Percentiles rank a stretch among this genome's conserved stretches.
Conservation (phyloP, 768 basidiomycete species). For the Tulasnella sp. region DNA sequence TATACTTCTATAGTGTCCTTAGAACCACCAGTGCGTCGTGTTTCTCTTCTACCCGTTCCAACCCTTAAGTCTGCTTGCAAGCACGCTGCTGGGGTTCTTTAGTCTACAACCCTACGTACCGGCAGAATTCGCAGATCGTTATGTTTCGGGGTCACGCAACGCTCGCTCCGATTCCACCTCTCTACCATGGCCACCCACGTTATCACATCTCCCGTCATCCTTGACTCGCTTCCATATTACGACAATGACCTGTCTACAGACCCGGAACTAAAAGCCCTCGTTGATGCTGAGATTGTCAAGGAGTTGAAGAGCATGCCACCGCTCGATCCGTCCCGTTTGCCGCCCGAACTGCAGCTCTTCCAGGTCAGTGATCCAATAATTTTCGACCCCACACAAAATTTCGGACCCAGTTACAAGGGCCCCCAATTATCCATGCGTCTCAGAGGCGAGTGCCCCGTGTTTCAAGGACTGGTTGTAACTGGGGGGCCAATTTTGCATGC, state of each 20-base stretch:
- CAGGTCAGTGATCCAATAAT: neutral
- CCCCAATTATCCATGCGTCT: neutral
- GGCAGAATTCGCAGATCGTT: neutral
- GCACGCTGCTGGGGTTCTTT: too few relatives aligned
- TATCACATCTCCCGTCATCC: constrained; percentile 7
- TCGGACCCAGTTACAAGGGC: neutral
- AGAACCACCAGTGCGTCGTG: too few relatives aligned
- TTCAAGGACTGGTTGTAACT: too few relatives aligned
- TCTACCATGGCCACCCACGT: neutral
- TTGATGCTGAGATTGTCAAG: constrained; percentile 64
- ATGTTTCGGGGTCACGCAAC: too few relatives aligned
- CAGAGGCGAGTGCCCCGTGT: neutral
- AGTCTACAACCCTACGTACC: neutral
- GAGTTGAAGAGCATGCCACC: constrained; percentile 34
- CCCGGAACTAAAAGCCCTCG: constrained; percentile 59
- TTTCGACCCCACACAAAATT: neutral
- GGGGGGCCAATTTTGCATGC: neutral
- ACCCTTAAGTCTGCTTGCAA: too few relatives aligned
- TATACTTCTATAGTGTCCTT: too few relatives aligned
- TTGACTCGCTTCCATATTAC: constrained; percentile 89
- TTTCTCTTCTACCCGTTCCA: too few relatives aligned
- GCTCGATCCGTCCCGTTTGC: constrained; percentile 9
- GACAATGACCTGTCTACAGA: constrained; percentile 81
- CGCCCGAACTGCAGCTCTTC: constrained; percentile 16
- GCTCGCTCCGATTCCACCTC: neutral